These are phyloP conservation scores for Phytophthora pinifolia DNA, from an alignment of 352 stramenopile genomes.

Conservation along the genomic window DNA sequence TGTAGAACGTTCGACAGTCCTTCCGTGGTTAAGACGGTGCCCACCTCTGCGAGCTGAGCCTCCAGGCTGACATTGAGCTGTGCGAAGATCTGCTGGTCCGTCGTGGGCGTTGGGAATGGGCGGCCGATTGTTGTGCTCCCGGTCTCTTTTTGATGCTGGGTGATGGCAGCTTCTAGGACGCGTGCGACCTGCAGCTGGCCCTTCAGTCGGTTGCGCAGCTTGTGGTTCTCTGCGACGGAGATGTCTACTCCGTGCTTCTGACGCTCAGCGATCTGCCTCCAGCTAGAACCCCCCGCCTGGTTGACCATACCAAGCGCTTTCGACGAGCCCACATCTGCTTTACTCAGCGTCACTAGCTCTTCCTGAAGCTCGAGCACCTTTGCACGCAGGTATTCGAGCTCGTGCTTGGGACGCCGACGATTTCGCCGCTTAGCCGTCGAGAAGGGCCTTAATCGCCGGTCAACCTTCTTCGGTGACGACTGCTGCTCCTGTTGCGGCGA, in stretches of 20 bases:
- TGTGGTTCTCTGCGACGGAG: constrained; percentile 23
- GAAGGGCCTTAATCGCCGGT: constrained; percentile 16
- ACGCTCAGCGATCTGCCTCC: constrained; percentile 21
- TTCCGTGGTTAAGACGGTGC: constrained; percentile 17
- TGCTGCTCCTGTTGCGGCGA: constrained; percentile 1
- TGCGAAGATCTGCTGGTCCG: constrained; percentile 22
- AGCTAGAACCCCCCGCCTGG: constrained; percentile 9
- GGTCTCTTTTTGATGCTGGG: constrained; percentile 19
- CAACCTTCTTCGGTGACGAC: constrained; percentile 17
- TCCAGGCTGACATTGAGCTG: constrained; percentile 20
- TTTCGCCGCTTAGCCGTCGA: constrained; percentile 27
- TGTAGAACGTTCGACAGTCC: constrained; percentile 21
- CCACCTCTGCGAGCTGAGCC: constrained; percentile 17
- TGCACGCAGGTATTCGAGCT: constrained; percentile 32
- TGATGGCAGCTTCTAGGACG: constrained; percentile 29
- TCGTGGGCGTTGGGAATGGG: not conserved
- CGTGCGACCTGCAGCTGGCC: constrained; percentile 26
- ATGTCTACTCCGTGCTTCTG: constrained; percentile 21
- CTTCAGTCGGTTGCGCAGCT: constrained; percentile 22
- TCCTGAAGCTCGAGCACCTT: constrained; percentile 30
- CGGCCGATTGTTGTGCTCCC: not conserved
- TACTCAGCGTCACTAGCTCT: constrained; percentile 15
- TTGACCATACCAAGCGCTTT: constrained; percentile 3
- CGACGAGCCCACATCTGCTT: not conserved
- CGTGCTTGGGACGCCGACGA: constrained; percentile 35